Evolutionary conservation across 768 basidiomycete genomes (phyloP), one percentile per base, ranked within the genome.

Genomic region (Amanita brunnescens): DNA sequence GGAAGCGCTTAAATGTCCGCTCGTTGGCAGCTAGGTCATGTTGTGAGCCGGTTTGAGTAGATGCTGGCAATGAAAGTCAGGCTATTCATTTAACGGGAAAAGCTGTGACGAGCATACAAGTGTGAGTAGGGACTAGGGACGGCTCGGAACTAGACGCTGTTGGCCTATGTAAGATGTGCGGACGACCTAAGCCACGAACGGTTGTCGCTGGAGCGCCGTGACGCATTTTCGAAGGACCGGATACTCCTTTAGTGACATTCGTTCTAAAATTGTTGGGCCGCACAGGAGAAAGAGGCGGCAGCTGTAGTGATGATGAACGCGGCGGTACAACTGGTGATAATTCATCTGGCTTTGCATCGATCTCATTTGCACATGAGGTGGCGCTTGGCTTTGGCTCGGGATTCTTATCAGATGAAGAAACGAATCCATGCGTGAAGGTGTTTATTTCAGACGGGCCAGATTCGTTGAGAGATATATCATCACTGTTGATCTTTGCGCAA

Each of bases 61-160:
- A 29, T 16, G 34, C 57, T 32, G 55, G 60, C 51, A 60, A 51
- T 57, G 51, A 47, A 34, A 24, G 16, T 40, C 46, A 58, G 44
- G 8, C 14, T 20, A 7, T 29, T 29, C 26, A 29, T 33, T 10
- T 32, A 13, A 23, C 10, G 10, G 10, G 29, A 18, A 33, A 4
- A 6, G 5, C 6, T 42, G 14, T 26, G n/a, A 16, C 2, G 7
- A 18, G 40, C 41, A 6, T 38, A 18, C 29, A 30, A 49, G 33
- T n/a, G 23, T 18, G 34, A 21, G 60, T 66, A 20, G 81, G 73
- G 45, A 90, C 63, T 40, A 91, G 72, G 4, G 87, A 89, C n/a
- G 88, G 88, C 65, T 91, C 88, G 44, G 88, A 91, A 54, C 76
- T 85, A 43, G 85, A 89, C 42, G 87, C 86, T 5, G 77, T 79